These are phyloP conservation scores for Salix exigua DNA, from an alignment of 345 rosid genomes.

Conservation along the genomic window DNA sequence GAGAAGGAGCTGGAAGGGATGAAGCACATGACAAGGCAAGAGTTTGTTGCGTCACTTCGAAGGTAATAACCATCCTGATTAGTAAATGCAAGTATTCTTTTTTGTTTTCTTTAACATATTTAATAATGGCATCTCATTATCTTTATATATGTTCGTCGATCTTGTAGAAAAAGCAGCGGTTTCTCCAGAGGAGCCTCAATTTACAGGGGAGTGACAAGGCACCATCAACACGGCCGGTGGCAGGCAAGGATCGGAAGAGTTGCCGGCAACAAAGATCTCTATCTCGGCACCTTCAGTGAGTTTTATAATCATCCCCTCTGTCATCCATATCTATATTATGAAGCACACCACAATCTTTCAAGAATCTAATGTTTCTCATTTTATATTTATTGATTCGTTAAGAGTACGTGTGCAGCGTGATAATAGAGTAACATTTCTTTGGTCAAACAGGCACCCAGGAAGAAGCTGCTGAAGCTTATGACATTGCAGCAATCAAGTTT, in stretches of 20 bases:
- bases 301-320: neutral
- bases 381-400: neutral
- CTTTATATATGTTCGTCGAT: neutral
- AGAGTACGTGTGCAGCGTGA: neutral
- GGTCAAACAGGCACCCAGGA: slow-evolving; percentile 70
- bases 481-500: slow-evolving; percentile 85
- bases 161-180: slow-evolving; percentile 85
- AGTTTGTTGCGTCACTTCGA: slow-evolving; percentile 88
- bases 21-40: slow-evolving; percentile 92
- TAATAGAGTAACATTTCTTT: neutral
- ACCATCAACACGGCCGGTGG: slow-evolving; percentile 98
- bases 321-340: neutral
- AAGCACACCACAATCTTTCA: neutral
- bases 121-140: neutral
- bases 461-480: slow-evolving; percentile 66
- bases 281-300: slow-evolving; percentile 95
- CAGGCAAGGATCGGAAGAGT: slow-evolving; percentile 97
- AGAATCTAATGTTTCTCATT: neutral
- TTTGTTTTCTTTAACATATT: neutral
- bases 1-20: slow-evolving; percentile 84
- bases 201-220: slow-evolving; percentile 96
- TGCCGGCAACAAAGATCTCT: slow-evolving; percentile 96
- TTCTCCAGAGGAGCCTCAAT: slow-evolving; percentile 97
- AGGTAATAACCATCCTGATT: slow-evolving; percentile 34
- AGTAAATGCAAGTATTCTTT: neutral